Conservation (phyloP, 768 basidiomycete species). For the Mycena rebaudengoi region DNA sequence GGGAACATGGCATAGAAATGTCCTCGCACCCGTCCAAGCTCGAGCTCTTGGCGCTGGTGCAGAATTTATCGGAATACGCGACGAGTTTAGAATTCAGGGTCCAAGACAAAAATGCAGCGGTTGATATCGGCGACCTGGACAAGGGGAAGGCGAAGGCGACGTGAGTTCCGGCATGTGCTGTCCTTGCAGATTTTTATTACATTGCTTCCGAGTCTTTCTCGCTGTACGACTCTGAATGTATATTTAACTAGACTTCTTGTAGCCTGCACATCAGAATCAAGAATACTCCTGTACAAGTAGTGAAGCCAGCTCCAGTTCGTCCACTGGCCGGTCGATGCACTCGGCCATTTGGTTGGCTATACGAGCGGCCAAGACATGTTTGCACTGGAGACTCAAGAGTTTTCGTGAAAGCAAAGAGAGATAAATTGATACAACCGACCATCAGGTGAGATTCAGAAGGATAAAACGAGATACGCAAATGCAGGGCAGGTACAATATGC, state of each 20-base stretch:
- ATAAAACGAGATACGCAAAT: conserved; percentile 70
- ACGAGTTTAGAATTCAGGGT: conserved; percentile 67
- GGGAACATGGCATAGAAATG: conserved; percentile 26
- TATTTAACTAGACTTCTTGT: conserved; percentile 7
- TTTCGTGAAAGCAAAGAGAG: conserved; percentile 12
- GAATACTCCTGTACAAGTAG: conserved; percentile 48
- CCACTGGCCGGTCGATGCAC: conserved; percentile 58
- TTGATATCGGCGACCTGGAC: conserved; percentile 6
- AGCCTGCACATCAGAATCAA: background rate
- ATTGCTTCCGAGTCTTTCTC: conserved; percentile 1
- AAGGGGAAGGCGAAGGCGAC: conserved; percentile 22
- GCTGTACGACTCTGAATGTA: conserved; percentile 26
- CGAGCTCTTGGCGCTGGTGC: conserved; percentile 49
- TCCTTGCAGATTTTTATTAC: no score
- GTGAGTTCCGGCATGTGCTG: no score
- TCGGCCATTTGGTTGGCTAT: conserved; percentile 64
- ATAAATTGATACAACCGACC: conserved; percentile 58
- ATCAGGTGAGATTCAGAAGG: conserved; percentile 67
- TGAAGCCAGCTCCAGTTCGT: conserved; percentile 56
- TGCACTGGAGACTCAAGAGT: conserved; percentile 61
- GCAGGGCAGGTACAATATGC: conserved; percentile 82
- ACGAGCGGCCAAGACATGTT: conserved; percentile 75
- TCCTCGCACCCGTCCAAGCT: conserved; percentile 23
- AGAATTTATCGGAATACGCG: conserved; percentile 66
- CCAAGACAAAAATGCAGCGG: conserved; percentile 18